phyloP scores from a whole-genome alignment of 768 basidiomycete genomes.

The Hygrophoropsis aurantiaca region DNA sequence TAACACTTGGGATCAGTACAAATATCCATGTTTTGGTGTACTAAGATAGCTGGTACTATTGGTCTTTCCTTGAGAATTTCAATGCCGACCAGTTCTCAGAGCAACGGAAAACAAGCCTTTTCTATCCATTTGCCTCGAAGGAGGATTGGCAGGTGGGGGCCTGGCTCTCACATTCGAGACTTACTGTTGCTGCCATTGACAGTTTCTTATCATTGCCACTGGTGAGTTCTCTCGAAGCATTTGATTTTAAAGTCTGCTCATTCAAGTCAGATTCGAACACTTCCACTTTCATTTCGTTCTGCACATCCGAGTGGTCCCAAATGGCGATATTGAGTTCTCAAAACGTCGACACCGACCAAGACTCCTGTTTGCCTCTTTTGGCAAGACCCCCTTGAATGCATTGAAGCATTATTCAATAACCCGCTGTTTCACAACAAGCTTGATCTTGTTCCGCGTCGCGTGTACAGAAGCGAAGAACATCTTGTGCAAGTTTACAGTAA shows the following conservation, averaged over 20 bases:
- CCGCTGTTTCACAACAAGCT: conserved; percentile 23
- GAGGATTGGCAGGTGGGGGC: conserved; percentile 31
- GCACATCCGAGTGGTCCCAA: conserved; percentile 24
- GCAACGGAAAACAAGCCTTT: background rate
- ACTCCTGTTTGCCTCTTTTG: conserved; percentile 23
- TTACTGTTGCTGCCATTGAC: conserved; percentile 27
- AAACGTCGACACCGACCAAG: conserved; percentile 19
- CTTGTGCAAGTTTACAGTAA: conserved; percentile 16
- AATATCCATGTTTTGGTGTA: too few relatives aligned
- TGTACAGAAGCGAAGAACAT: conserved; percentile 11
- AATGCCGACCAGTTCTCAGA: background rate
- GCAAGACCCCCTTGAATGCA: conserved; percentile 25
- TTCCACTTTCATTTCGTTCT: conserved; percentile 20
- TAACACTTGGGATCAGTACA: too few relatives aligned
- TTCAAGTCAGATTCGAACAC: conserved; percentile 5
- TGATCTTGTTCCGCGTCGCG: conserved; percentile 11
- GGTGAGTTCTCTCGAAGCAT: conserved; percentile 13
- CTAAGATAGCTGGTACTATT: too few relatives aligned
- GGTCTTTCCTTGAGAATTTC: background rate
- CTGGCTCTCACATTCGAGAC: conserved; percentile 19
- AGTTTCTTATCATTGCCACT: conserved; percentile 25
- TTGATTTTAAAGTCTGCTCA: too few relatives aligned
- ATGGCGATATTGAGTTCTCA: conserved; percentile 19
- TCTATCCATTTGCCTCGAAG: conserved; percentile 7
- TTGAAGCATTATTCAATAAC: conserved; percentile 24